Percentiles rank a stretch among this genome's conserved stretches.
phyloP scores from a whole-genome alignment of 495 filamentous ascomycete genomes.

The Aspergillus panamensis region DNA sequence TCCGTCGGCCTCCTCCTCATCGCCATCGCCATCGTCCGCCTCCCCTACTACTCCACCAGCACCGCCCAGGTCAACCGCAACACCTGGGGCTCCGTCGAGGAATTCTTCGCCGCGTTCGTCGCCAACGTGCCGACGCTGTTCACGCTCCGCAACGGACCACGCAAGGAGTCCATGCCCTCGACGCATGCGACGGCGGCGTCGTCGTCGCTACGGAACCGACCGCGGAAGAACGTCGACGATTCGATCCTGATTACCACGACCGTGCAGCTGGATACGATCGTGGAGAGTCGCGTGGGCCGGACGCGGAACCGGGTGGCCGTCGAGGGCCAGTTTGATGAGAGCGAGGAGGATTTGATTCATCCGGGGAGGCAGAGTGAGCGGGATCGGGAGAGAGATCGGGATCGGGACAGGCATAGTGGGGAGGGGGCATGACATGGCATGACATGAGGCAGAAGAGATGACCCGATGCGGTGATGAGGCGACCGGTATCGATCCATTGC shows the following conservation, averaged over 20 bases:
- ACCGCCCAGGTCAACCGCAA: constrained; percentile 12
- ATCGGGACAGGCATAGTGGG: no score
- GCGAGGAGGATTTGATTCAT: no score
- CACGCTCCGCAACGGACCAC: constrained; percentile 6
- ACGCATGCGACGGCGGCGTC: background rate
- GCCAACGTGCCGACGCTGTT: constrained; percentile 13
- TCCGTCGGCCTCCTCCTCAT: constrained; percentile 12
- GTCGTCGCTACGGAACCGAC: no score
- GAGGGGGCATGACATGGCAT: no score
- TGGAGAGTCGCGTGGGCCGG: background rate
- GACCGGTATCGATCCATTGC: no score
- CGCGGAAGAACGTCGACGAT: constrained; percentile 3
- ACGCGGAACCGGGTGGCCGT: constrained; percentile 7
- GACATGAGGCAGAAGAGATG: no score
- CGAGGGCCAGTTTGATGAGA: no score
- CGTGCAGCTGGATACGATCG: constrained; percentile 3
- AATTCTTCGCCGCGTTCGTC: constrained; percentile 13
- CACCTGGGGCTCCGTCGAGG: constrained; percentile 11
- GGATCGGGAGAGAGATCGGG: no score
- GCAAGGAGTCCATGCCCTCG: background rate
- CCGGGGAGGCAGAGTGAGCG: no score
- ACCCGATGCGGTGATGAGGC: no score
- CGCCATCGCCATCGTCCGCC: constrained; percentile 13
- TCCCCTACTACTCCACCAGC: constrained; percentile 6
- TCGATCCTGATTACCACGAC: constrained; percentile 8